Conservation (phyloP, 148 eudicot species). For the Vaccinium vitisidaea region DNA sequence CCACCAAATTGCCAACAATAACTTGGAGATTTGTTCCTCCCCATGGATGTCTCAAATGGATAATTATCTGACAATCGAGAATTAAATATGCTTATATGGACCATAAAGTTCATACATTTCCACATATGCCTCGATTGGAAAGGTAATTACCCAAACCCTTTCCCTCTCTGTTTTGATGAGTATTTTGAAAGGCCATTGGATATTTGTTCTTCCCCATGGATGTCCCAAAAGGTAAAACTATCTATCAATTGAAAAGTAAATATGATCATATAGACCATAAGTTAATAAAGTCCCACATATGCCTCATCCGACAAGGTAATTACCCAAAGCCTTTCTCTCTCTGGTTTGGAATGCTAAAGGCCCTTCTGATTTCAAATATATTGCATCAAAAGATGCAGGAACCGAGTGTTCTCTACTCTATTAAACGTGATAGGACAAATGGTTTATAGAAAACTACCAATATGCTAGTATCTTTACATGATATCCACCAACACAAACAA, state of each 20-base stretch:
- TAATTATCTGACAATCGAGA: neutral
- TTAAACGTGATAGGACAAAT: neutral
- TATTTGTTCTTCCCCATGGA: neutral
- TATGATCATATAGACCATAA: neutral
- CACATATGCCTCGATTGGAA: neutral
- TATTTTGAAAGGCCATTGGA: neutral
- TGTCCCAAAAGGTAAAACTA: neutral
- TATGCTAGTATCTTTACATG: neutral
- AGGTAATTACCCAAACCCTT: neutral
- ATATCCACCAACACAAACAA: neutral
- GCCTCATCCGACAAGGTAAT: neutral
- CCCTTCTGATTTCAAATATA: neutral
- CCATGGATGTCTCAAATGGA: neutral
- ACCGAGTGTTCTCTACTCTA: neutral
- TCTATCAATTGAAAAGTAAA: neutral
- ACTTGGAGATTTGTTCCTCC: neutral
- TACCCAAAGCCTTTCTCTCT: neutral
- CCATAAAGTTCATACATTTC: neutral
- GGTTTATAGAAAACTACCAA: neutral
- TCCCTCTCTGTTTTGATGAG: neutral
- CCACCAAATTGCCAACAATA: neutral
- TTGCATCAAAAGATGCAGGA: neutral
- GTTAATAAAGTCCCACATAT: neutral
- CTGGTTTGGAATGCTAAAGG: neutral
- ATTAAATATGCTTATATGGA: neutral